Conservation (phyloP, 495 filamentous ascomycete species). For the Penicillium cosmopolitanum region DNA sequence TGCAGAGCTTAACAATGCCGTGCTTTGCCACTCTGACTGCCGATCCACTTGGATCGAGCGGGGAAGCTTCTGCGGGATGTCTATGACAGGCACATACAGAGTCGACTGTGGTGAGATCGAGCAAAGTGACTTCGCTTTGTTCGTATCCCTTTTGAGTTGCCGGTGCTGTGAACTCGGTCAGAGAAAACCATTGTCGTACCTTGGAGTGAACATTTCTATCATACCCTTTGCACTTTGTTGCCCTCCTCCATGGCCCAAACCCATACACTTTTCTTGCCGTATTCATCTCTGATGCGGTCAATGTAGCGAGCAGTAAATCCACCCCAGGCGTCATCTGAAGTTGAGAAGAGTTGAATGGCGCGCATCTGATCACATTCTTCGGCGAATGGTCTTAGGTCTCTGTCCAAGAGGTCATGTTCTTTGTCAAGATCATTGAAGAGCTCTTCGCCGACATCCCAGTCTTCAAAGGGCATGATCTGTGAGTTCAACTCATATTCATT, state of each 20-base stretch:
- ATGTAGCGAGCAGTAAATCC: conserved; percentile 82
- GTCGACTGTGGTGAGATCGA: conserved; percentile 71
- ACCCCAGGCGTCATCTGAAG: conserved; percentile 90
- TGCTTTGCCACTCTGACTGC: conserved; percentile 77
- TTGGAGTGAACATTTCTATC: conserved; percentile 17
- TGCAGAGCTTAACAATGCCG: conserved; percentile 75
- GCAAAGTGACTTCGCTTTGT: conserved; percentile 69
- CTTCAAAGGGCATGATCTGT: conserved; percentile 78
- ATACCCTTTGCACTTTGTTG: conserved; percentile 60
- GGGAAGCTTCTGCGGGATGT: conserved; percentile 61
- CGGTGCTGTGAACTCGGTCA: conserved; percentile 14
- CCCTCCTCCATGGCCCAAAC: conserved; percentile 80
- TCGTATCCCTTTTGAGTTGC: conserved; percentile 62
- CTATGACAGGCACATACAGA: conserved; percentile 76
- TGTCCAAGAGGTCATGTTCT: conserved; percentile 84
- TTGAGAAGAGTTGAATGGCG: conserved; percentile 78
- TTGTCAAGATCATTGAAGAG: conserved; percentile 80
- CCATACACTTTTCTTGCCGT: conserved; percentile 82
- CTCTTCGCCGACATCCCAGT: conserved; percentile 77
- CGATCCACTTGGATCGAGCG: conserved; percentile 63
- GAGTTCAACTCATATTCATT: conserved; percentile 84
- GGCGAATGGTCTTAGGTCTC: conserved; percentile 81
- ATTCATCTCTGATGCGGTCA: conserved; percentile 84
- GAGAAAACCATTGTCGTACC: neutral
- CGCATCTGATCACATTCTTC: conserved; percentile 96